Conservation (phyloP, 2,329 filamentous ascomycete genomes). For the Rhynchosporium secalis region DNA sequence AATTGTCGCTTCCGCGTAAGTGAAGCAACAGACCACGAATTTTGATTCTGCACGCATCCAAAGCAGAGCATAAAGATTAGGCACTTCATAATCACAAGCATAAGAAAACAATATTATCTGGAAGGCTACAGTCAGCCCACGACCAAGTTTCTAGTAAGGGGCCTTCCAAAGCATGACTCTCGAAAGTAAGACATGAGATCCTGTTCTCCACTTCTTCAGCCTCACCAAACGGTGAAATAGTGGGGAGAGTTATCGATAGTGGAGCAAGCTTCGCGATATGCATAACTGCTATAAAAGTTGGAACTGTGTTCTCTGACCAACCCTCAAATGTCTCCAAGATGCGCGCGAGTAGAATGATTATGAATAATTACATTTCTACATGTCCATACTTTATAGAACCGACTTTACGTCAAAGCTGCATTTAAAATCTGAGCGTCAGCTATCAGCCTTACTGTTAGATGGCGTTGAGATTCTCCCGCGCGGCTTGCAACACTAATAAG, state of each 20-base stretch:
- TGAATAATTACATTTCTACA: too few species aligned
- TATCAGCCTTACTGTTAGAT: constrained; percentile 1
- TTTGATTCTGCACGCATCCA: too few species aligned
- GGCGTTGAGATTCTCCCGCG: constrained; percentile 8
- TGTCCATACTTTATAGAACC: too few species aligned
- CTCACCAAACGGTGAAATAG: background rate
- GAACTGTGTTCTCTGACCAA: background rate
- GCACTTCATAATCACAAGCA: too few species aligned
- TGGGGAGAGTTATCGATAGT: background rate
- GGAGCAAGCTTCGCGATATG: background rate
- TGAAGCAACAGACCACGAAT: too few species aligned
- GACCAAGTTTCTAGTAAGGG: too few species aligned
- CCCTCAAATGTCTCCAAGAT: background rate
- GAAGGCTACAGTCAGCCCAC: too few species aligned
- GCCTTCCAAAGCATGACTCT: background rate
- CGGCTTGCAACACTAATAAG: background rate
- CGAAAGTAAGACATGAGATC: background rate
- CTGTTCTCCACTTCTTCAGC: background rate
- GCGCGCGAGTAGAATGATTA: background rate
- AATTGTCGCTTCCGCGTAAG: too few species aligned
- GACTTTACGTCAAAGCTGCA: background rate
- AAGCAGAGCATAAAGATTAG: too few species aligned
- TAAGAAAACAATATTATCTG: too few species aligned
- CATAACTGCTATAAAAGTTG: background rate
- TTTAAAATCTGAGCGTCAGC: background rate